These are phyloP conservation scores for Pterocarpus macrocarpus DNA, from an alignment of 306 rosid species.

Conservation along the genomic window DNA sequence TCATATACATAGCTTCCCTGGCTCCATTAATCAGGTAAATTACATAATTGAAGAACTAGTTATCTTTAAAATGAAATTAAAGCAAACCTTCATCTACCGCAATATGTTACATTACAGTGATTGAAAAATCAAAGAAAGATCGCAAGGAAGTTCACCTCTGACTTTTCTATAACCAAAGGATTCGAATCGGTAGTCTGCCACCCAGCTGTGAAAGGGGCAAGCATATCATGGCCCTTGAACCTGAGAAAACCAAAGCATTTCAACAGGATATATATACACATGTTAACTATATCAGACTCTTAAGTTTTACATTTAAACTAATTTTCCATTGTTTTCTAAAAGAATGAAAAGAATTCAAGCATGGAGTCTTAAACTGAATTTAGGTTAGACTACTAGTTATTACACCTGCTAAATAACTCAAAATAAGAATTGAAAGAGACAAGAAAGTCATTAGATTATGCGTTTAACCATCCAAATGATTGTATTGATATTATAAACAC, in stretches of 20 bases:
- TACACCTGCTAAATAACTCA: slow-evolving; percentile 23
- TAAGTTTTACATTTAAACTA: background rate
- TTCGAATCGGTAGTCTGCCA: slow-evolving; percentile 67
- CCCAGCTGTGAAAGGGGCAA: slow-evolving; percentile 98
- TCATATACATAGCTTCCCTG: slow-evolving; percentile 97
- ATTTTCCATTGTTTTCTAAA: background rate
- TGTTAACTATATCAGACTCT: slow-evolving; percentile 17
- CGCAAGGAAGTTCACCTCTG: slow-evolving; percentile 66
- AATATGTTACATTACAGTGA: background rate
- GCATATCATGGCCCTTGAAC: slow-evolving; percentile 88
- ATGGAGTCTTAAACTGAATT: background rate
- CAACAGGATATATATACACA: slow-evolving; percentile 25
- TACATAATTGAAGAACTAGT: slow-evolving; percentile 10
- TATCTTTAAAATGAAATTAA: slow-evolving; percentile 16
- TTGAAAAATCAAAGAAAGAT: slow-evolving; percentile 5
- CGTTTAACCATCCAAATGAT: slow-evolving; percentile 12
- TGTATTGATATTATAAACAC: background rate
- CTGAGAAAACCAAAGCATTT: slow-evolving; percentile 57
- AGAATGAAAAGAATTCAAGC: background rate
- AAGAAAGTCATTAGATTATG: slow-evolving; percentile 27
- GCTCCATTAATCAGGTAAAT: slow-evolving; percentile 45
- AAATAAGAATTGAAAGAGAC: slow-evolving; percentile 4
- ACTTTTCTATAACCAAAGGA: slow-evolving; percentile 85
- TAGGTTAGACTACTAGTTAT: background rate
- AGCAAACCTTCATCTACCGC: background rate